A percentile compares a stretch with the other conserved stretches of the same genome.
Evolutionary conservation across 768 basidiomycete genomes (phyloP).

Genomic region (Wakefieldia striispora): DNA sequence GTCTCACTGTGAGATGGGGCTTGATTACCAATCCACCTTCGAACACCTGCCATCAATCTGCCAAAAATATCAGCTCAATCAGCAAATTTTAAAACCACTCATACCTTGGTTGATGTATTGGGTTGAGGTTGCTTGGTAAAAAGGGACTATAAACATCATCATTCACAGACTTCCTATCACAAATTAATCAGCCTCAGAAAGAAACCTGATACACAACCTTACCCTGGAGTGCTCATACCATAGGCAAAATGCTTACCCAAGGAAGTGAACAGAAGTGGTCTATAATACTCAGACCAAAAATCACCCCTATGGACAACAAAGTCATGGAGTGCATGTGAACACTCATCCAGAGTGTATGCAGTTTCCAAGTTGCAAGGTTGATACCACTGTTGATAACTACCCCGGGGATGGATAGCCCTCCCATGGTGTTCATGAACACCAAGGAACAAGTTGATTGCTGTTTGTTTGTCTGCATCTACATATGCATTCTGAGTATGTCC

Average conservation of each 20-base stretch:
- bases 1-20: constrained; percentile 41
- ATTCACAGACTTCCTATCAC: constrained; percentile 61
- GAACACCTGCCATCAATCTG: constrained; percentile 76
- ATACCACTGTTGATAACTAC: constrained; percentile 87
- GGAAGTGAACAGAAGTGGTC: constrained; percentile 79
- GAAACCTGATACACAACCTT: constrained; percentile 18
- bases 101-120: constrained; percentile 40
- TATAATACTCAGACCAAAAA: constrained; percentile 89
- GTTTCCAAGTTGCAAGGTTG: constrained; percentile 65
- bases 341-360: constrained; percentile 65
- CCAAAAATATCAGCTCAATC: background rate
- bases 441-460: constrained; percentile 96
- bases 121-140: constrained; percentile 49
- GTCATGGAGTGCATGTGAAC: constrained; percentile 55
- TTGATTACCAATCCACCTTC: constrained; percentile 70
- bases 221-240: constrained; percentile 93
- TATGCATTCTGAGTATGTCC: constrained; percentile 1
- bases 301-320: constrained; percentile 64
- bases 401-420: constrained; percentile 50
- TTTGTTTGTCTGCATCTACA: constrained; percentile 93
- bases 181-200: background rate
- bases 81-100: constrained; percentile 21
- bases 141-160: constrained; percentile 77
- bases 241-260: constrained; percentile 88
- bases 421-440: constrained; percentile 63